Base-by-base conservation (phyloP, 75 land plant species). In the Larix kaempferi region DNA sequence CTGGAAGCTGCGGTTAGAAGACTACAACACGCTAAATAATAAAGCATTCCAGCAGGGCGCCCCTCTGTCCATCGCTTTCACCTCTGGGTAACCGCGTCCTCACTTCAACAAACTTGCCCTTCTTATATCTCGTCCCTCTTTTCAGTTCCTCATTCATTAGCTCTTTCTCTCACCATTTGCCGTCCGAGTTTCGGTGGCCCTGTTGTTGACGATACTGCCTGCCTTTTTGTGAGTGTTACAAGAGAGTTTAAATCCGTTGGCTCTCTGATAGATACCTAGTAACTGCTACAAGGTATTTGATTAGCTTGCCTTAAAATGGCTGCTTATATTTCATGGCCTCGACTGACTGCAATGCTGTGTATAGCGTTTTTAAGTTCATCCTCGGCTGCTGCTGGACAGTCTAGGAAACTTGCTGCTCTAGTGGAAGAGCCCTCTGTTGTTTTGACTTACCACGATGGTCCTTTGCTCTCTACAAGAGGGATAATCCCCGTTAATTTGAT, bases 371-470 rank as follows among this genome's bases (percentile, higher is more conserved):
- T 66, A 2, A 4, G 22, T 35, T 6, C 49, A 44, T 44, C 23
- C 0, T 0, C 23, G 35, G 39, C 21, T 39, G 44, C 3, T 21
- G 72, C 21, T 69, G 64, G 64, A 12, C 64, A 7, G 26, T 62
- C 64, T 0, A 71, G 44, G 26, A 71, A 44, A 19, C 17, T 71
- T 7, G 58, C 59, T 22, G 80, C 80, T 10, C 37, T 79, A n/a
- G 80, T 79, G 27, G 16, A 62, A n/a, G 81, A 78, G 57, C 55
- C 71, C 13, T 73, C 83, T 21, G 39, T 82, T 23, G 75, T 82
- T 39, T 19, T 86, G 11, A 54, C n/a, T 8, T 82, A 82, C 75
- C 83, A 82, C 19, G 35, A 56, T 1, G 83, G 83, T 17, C 81
- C 80, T 8, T 23, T 82, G 52, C 59, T 82, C 23, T 44, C 81